Evolutionary conservation across 2,329 filamentous ascomycete species (phyloP).

Genomic region (Microcera coccophila): DNA sequence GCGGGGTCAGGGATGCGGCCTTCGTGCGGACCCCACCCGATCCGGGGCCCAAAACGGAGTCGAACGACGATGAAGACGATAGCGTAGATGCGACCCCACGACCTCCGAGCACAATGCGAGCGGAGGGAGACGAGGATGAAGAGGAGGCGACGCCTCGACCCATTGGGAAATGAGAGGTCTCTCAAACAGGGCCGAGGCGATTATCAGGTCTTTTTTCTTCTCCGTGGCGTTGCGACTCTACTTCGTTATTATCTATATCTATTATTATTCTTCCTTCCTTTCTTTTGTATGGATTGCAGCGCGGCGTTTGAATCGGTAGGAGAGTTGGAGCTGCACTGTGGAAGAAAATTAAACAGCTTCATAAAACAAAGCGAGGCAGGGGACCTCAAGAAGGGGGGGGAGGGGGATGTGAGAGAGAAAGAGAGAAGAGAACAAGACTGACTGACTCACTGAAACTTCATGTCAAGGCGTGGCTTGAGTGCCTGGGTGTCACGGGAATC

Average conservation of each 20-base stretch:
- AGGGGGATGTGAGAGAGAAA: conserved; percentile 1
- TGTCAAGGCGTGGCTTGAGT: conserved; percentile 22
- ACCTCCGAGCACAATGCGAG: conserved; percentile 24
- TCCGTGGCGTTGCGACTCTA: conserved; percentile 4
- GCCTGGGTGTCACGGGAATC: conserved; percentile 12
- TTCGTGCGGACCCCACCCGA: conserved; percentile 26
- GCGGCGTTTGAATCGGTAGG: conserved; percentile 27
- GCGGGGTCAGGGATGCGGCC: conserved; percentile 6
- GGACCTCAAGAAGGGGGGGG: background rate
- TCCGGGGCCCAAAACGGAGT: conserved; percentile 10
- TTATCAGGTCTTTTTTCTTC: background rate
- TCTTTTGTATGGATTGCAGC: conserved; percentile 27
- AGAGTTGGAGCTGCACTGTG: background rate
- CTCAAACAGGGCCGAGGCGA: background rate
- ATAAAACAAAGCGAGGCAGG: background rate
- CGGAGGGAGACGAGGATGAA: conserved; percentile 13
- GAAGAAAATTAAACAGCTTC: background rate
- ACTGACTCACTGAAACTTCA: background rate
- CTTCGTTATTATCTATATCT: background rate
- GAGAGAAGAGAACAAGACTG: conserved; percentile 5
- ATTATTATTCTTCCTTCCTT: conserved; percentile 13
- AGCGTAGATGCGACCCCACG: conserved; percentile 45
- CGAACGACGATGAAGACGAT: conserved; percentile 10
- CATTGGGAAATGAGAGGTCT: conserved; percentile 20
- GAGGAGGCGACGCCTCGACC: conserved; percentile 43